Evolutionary conservation across 345 rosid genomes (phyloP).

Genomic region (Pistacia vera): DNA sequence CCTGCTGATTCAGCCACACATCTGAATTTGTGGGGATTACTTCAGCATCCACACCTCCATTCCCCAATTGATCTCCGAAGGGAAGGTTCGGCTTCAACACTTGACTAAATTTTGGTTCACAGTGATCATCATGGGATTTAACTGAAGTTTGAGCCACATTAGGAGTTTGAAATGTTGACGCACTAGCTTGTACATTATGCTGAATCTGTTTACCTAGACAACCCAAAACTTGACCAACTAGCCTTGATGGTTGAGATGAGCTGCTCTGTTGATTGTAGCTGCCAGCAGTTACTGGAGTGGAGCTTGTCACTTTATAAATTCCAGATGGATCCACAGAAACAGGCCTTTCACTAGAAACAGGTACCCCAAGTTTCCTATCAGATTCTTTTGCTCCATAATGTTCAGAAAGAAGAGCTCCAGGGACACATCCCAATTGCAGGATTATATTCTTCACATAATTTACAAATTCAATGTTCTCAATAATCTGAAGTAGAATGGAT

Average conservation of each 20-base stretch:
- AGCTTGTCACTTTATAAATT: conserved; percentile 32
- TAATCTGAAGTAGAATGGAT: conserved; percentile 56
- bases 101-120: conserved; percentile 18
- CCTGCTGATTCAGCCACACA: conserved; percentile 53
- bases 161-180: conserved; percentile 25
- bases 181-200: conserved; percentile 25
- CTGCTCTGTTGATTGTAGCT: conserved; percentile 46
- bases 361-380: conserved; percentile 44
- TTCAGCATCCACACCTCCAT: conserved; percentile 45
- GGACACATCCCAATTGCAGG: conserved; percentile 74
- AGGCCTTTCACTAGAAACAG: conserved; percentile 45
- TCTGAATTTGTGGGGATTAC: conserved; percentile 46
- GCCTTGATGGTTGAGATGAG: conserved; percentile 35
- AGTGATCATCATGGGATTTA: conserved; percentile 15
- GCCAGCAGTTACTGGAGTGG: conserved; percentile 32
- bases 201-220: conserved; percentile 24
- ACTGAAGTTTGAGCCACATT: conserved; percentile 15
- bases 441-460: conserved; percentile 71
- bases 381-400: conserved; percentile 41
- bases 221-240: conserved; percentile 25
- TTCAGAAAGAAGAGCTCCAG: conserved; percentile 71
- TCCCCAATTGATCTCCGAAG: conserved; percentile 24
- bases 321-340: conserved; percentile 29
- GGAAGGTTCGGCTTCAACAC: conserved; percentile 19
- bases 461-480: conserved; percentile 82